Base-by-base conservation (phyloP, 78 protist genomes). In the Dictyostelium discoideum region DNA sequence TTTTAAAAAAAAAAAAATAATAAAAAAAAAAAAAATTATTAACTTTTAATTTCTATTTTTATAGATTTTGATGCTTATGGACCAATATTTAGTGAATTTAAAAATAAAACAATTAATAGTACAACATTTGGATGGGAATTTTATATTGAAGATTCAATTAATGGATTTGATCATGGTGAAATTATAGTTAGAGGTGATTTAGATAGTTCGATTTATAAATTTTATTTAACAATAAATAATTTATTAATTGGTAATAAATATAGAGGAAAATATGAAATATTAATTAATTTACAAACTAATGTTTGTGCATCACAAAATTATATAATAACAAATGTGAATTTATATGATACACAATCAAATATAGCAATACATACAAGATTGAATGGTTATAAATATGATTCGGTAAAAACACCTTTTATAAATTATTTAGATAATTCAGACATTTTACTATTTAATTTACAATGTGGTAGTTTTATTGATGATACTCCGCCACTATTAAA, bases 81-180 rank as follows among this genome's bases (percentile, higher is more conserved):
- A 14, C 81, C 81, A 37, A 37, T 74, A 16, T 74, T 74, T 74
- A 69, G 39, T 26, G 77, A 69, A 26, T 11, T 69, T 26, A 69
- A 22, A 69, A 69, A 24, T 8, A 69, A 69, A 26, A 26, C 77
- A 26, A n/a, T 69, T 69, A 69, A 69, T 26, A 26, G 29, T 69
- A 26, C 42, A 22, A 73, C 80, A 29, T n/a, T 73, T 29, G 80
- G 80, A 29, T 74, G 81, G 81, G 24, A 16, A 6, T 74, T 32
- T 14, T 16, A 74, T 18, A 79, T 79, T 22, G 65, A 42, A 20
- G 57, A 40, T 22, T 24, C 18, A 44, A 79, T n/a, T 24, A 44
- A 79, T 79, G 85, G 85, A 18, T 79, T 79, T 44, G 32, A n/a
- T 20, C 32, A 79, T 79, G 85, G 85, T 74, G 40, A 37, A 37